Evolutionary conservation across 2,329 filamentous ascomycete genomes (phyloP), one percentile per base, ranked within the genome.

Genomic region (Tolypocladium guangdongense): DNA sequence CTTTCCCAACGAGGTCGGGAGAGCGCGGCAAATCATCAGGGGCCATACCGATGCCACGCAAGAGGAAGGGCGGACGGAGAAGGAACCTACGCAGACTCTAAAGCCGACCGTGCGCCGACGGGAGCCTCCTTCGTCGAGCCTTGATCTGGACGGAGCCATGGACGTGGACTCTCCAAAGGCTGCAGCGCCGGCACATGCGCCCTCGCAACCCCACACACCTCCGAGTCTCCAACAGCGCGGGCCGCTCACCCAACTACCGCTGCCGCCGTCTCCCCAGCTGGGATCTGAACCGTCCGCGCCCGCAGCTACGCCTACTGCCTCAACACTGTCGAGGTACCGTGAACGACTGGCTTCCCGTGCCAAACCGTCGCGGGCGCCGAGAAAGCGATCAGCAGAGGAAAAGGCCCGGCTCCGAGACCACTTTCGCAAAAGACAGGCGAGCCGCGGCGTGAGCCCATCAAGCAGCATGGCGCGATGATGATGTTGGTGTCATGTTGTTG

Each of bases 1-100:
- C 4, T 74, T 74, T 35, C 62, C 66, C 0, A 58, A 66, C 2
- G 64, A 72, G 48, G 65, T 67, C 7, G 58, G 57, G 16, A 51
- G 56, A 4, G 60, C 56, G 38, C 46, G 53, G 35, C 16, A 35
- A 27, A 46, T 48, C 24, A 53, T 53, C 24, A 49, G 52, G 39
- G 49, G 14, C 33, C 20, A 50, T 12, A n/a, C 46, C 24, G n/a
- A 47, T 27, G 33, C 30, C 3, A 18, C 27, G 3, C 16, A 4
- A 27, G 18, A 47, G 10, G 27, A 47, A 14, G 14, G 5, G 7
- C 27, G 11, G 43, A 10, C 27, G 18, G 18, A 33, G 14, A 14
- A 5, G n/a, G 33, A 14, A 18, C 8, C 18, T 11, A 18, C 27
- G 20, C 27, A 47, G 7, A 2, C 32, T 33, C 8, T 27, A 2